Evolutionary conservation across 306 rosid species (phyloP), one percentile per base, ranked within the genome.

Genomic region (Ormosia semicastrata): DNA sequence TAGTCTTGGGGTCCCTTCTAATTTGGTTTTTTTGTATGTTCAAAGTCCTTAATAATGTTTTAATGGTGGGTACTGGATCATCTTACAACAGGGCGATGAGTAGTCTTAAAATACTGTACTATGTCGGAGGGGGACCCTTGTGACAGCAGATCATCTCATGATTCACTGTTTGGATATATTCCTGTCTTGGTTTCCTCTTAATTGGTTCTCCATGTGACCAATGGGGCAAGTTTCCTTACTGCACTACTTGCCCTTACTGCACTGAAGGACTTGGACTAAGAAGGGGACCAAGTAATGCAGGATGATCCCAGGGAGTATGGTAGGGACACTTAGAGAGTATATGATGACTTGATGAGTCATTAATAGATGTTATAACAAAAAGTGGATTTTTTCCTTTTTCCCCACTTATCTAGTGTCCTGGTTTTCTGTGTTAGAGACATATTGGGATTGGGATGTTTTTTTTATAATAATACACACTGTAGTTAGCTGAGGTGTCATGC

Each of bases 111-210:
- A 86, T 87, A 83, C 78, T 84, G 79, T 89, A 83, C 82, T 69
- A 46, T 91, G 82, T 84, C 65, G 88, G 94, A 76, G 87, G 88
- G 90, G 85, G 82, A 73, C 89, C 92, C 88, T 91, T 60, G 83
- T 89, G 94, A 93, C 91, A 82, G 89, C 70, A 69, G 84, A 85
- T 87, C 83, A 84, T 89, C 90, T 74, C 84, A 81, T 89, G 79
- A 68, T 85, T 89, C 86, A 77, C 85, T 87, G 84, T 86, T 82
- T 80, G 90, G 82, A 78, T 90, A 59, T 47, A 80, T 87, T 78
- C 89, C 87, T 89, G 90, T 86, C 91, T 88, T 75, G 84, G 97
- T 89, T 88, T 85, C 91, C 91, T 90, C 88, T 85, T 89, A 85
- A 82, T 87, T 87, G 82, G 91, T 87, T 80, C 88, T 87, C 86